Evolutionary conservation across 345 rosid species (phyloP), one percentile per base, ranked within the genome.

Genomic region (Salix arbutifolia): DNA sequence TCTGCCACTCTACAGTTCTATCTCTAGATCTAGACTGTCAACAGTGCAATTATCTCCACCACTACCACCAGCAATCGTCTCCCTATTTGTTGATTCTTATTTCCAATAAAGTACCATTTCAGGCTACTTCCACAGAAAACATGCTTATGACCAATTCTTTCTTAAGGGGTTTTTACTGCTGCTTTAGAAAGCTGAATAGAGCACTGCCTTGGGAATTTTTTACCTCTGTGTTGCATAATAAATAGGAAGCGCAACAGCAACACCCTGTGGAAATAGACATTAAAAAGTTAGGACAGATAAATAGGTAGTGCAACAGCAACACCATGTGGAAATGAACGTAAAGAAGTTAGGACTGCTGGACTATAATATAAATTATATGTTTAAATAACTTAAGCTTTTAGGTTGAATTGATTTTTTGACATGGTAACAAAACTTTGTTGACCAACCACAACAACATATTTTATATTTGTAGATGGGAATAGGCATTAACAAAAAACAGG

Each of bases 171-270:
- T 38, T 38, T 46, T 23, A 66, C 40, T 25, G 56, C 25, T 21
- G 35, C 21, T 35, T 48, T 72, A 72, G 16, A 69, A 69, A 30
- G 77, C 67, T 64, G 56, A 70, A 50, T 74, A 14, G 53, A 62
- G 60, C 19, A 42, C 56, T 74, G 58, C 17, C 44, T 74, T 8
- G 1, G 38, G 67, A 65, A 64, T 78, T 76, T 83, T 84, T 81
- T 84, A 96, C 99, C 99, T 96, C 76, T 93, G 91, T 40, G 99
- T 96, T 38, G 98, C 99, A 86, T 91, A 96, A 83, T 96, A 96
- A 69, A 93, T 83, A 30, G 99, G 99, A 79, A 96, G 91, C 31
- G 99, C 98, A 75, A 96, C 99, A 75, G 97, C 99, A 69, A 96
- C 97, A 79, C 99, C 99, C 99, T 96, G 87, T 23, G 53, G 26